Evolutionary conservation across 129 eudicot genomes (phyloP).

Genomic region (Centaurea solstitialis): DNA sequence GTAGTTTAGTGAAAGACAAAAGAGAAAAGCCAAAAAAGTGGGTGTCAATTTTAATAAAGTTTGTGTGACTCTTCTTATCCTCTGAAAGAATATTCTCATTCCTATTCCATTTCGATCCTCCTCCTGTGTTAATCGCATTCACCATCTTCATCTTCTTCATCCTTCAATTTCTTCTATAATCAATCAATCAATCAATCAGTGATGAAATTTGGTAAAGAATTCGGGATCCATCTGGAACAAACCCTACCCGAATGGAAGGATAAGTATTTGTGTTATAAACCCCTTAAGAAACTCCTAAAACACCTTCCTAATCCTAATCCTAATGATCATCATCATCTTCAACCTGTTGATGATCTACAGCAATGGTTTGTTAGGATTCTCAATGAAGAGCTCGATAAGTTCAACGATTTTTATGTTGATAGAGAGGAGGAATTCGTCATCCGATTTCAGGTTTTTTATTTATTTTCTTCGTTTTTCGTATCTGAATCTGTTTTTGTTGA

Average conservation of each 20-base stretch:
- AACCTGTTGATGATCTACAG: conserved; percentile 48
- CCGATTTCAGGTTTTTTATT: conserved; percentile 67
- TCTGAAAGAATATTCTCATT: neutral
- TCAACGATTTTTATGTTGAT: conserved; percentile 92
- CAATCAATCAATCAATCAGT: neutral
- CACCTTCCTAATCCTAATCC: conserved; percentile 34
- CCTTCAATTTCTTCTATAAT: neutral
- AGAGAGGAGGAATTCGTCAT: conserved; percentile 88
- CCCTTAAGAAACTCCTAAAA: conserved; percentile 81
- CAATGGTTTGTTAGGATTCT: conserved; percentile 79
- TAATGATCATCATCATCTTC: conserved; percentile 21
- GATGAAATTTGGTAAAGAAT: conserved; percentile 93
- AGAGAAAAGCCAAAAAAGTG: neutral
- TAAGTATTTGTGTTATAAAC: conserved; percentile 84
- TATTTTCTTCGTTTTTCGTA: neutral
- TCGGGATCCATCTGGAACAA: conserved; percentile 78
- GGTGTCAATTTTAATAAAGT: neutral
- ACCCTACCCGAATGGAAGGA: conserved; percentile 97
- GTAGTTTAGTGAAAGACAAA: neutral
- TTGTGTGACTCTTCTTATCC: neutral
- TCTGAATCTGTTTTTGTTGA: neutral
- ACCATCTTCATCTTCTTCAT: neutral
- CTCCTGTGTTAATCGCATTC: neutral
- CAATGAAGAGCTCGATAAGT: conserved; percentile 72
- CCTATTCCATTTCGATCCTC: conserved; percentile 1